Conservation (phyloP, 306 rosid species). For the Malus domestica region DNA sequence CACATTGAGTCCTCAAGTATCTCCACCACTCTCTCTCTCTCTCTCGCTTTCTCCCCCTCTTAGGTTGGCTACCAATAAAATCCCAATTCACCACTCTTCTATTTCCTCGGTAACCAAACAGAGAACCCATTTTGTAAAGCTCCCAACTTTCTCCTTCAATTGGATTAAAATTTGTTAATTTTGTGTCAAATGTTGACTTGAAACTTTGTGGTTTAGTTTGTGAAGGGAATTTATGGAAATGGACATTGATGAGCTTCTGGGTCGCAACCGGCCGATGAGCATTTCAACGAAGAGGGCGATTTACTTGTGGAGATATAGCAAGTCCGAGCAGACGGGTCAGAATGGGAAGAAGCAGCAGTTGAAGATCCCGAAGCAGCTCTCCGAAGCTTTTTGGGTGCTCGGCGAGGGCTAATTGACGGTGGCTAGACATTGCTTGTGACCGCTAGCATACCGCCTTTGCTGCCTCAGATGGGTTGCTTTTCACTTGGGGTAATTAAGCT, state of each 20-base stretch:
- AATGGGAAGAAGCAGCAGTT: slow-evolving; percentile 52
- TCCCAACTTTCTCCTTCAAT: not conserved
- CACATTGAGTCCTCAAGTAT: not conserved
- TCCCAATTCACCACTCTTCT: not conserved
- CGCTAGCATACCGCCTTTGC: rapidly evolving
- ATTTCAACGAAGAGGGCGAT: no score
- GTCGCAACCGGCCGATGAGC: no score
- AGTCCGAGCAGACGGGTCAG: slow-evolving; percentile 43
- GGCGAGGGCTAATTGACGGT: slow-evolving; percentile 51
- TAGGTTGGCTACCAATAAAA: not conserved
- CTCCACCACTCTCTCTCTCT: not conserved
- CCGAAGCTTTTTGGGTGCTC: slow-evolving; percentile 72
- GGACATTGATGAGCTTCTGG: slow-evolving; percentile 44
- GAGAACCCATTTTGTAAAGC: not conserved
- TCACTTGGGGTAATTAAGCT: no score
- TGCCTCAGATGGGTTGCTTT: no score
- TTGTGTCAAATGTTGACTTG: not conserved
- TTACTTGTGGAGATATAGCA: no score
- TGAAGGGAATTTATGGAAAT: slow-evolving; percentile 23
- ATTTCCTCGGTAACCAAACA: not conserved
- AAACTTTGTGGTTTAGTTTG: not conserved
- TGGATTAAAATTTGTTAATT: not conserved
- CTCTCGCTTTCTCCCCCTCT: not conserved
- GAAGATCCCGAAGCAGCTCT: slow-evolving; percentile 74
- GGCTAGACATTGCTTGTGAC: slow-evolving; percentile 32